phyloP scores from a whole-genome alignment of 2,329 filamentous ascomycete species.

The Talaromyces funiculosus region DNA sequence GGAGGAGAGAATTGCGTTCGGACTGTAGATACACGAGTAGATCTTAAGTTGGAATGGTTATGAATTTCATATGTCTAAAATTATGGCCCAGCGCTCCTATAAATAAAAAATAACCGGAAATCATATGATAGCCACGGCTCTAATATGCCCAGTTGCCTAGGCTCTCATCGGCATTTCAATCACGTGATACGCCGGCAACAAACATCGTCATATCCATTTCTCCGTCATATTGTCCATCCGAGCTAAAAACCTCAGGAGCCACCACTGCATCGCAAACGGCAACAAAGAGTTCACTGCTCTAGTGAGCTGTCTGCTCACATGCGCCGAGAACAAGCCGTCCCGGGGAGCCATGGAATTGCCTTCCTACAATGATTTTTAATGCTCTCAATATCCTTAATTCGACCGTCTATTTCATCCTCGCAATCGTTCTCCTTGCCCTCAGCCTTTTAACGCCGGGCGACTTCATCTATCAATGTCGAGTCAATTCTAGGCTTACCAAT shows the following conservation, averaged over 20 bases:
- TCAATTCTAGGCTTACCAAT: conserved; percentile 64
- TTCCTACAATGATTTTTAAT: conserved; percentile 28
- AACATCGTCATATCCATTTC: background rate
- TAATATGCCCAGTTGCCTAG: background rate
- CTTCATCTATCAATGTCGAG: conserved; percentile 69
- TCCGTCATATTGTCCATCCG: background rate
- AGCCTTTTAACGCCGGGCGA: conserved; percentile 77
- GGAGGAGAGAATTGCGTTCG: background rate
- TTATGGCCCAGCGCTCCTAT: background rate
- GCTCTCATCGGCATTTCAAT: background rate
- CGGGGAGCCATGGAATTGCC: conserved; percentile 19
- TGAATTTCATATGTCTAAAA: background rate
- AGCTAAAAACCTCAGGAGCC: background rate
- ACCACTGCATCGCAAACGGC: conserved; percentile 2
- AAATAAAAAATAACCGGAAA: background rate
- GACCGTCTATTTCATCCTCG: conserved; percentile 69
- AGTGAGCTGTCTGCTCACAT: conserved; percentile 13
- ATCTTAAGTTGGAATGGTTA: background rate
- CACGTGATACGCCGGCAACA: background rate
- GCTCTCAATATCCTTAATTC: conserved; percentile 78
- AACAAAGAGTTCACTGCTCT: background rate
- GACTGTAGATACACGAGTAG: conserved; percentile 3
- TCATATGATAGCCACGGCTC: background rate
- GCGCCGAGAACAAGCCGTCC: conserved; percentile 9
- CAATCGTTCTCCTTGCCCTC: conserved; percentile 65